phyloP scores from a whole-genome alignment of 352 stramenopile species.

The Pythium scleroteichum region DNA sequence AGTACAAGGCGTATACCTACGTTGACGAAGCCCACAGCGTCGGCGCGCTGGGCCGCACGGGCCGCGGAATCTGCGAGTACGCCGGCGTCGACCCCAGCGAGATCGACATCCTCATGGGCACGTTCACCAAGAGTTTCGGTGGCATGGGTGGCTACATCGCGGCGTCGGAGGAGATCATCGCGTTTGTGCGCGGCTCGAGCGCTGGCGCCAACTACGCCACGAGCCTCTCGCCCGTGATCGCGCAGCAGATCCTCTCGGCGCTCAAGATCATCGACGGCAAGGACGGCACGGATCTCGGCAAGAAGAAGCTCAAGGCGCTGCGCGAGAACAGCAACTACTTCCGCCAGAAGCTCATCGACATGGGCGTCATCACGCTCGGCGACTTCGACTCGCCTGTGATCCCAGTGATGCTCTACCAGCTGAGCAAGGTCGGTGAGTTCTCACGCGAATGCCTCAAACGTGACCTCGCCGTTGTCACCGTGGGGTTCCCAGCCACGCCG shows the following conservation, averaged over 20 bases:
- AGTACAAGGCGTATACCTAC: slow-evolving; percentile 97
- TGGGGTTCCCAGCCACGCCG: slow-evolving; percentile 96
- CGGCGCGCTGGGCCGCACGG: slow-evolving; percentile 93
- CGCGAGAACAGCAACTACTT: slow-evolving; percentile 99
- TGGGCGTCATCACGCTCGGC: slow-evolving; percentile 91
- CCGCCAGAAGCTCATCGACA: slow-evolving; percentile 91
- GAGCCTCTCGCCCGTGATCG: slow-evolving; percentile 58
- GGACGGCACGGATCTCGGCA: slow-evolving; percentile 93
- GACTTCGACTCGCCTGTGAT: slow-evolving; percentile 98
- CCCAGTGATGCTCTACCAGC: slow-evolving; percentile 98
- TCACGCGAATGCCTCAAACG: slow-evolving; percentile 94
- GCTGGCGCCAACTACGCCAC: slow-evolving; percentile 62
- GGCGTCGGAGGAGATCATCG: slow-evolving; percentile 75
- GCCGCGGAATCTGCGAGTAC: slow-evolving; percentile 95
- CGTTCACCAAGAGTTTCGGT: slow-evolving; percentile 99
- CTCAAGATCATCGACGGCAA: slow-evolving; percentile 94
- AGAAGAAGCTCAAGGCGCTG: slow-evolving; percentile 91
- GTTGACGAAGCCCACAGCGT: slow-evolving; percentile 98
- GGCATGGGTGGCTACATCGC: slow-evolving; percentile 99
- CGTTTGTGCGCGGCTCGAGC: slow-evolving; percentile 53
- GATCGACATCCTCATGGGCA: slow-evolving; percentile 99
- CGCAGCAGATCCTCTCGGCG: slow-evolving; percentile 65
- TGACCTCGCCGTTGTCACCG: slow-evolving; percentile 96
- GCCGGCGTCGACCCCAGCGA: slow-evolving; percentile 94
- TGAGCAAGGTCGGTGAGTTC: slow-evolving; percentile 97